phyloP scores from a whole-genome alignment of 176 grass and related monocot genomes.

The Calamus simplicifolius region DNA sequence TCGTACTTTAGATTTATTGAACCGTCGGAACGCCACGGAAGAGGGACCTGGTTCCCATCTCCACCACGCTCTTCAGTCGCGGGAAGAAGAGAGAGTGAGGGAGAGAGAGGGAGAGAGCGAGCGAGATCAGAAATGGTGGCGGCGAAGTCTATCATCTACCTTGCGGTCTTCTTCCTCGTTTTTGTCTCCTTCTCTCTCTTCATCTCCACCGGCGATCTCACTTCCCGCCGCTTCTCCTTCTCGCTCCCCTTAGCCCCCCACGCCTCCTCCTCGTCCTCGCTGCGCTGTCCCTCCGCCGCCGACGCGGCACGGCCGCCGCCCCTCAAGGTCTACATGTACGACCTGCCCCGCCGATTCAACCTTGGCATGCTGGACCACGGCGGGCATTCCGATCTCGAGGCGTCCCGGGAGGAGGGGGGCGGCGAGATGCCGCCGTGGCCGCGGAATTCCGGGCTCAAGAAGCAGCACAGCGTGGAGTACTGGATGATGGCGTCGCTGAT shows the following conservation, averaged over 20 bases:
- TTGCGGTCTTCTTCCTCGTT: constrained; percentile 22
- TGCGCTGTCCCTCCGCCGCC: not conserved
- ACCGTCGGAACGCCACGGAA: too few species aligned
- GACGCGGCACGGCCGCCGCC: not conserved
- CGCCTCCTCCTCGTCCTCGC: constrained; percentile 1
- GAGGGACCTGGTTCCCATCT: too few species aligned
- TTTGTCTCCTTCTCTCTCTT: constrained; percentile 29
- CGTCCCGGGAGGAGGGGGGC: not conserved
- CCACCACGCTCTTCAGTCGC: too few species aligned
- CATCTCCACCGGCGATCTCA: constrained; percentile 23
- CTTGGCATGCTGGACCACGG: constrained; percentile 54
- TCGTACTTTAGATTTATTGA: too few species aligned
- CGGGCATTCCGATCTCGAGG: not conserved
- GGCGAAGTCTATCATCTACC: constrained; percentile 24
- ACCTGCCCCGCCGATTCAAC: constrained; percentile 73
- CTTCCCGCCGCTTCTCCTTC: constrained; percentile 26
- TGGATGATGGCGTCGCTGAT: constrained; percentile 91
- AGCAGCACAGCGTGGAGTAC: constrained; percentile 94
- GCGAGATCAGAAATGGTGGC: not conserved
- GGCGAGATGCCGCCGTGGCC: constrained; percentile 54
- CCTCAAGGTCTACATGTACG: constrained; percentile 74
- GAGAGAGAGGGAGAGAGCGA: too few species aligned
- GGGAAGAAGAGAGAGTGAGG: too few species aligned
- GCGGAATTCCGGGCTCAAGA: constrained; percentile 46
- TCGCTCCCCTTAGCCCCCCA: not conserved